phyloP scores from a whole-genome alignment of 2,329 filamentous ascomycete species.

The Raffaelea ambrosiae region DNA sequence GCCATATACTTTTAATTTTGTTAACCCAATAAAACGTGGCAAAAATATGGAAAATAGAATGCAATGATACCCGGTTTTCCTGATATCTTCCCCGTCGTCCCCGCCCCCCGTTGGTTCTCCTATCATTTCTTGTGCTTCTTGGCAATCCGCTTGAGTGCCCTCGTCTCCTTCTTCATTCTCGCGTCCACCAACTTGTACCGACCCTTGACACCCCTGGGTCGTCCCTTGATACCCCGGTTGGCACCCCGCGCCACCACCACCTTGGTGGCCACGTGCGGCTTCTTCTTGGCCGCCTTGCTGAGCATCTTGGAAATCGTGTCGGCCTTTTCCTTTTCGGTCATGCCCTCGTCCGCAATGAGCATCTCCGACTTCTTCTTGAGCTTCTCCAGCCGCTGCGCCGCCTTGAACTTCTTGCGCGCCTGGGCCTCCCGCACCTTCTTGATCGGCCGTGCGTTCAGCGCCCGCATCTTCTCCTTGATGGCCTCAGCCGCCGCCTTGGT shows the following conservation, averaged over 20 bases:
- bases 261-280: conserved; percentile 73
- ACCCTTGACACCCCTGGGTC: conserved; percentile 87
- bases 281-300: conserved; percentile 75
- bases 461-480: conserved; percentile 89
- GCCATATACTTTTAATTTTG: too few species aligned
- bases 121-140: conserved; percentile 51
- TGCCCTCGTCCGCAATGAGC: conserved; percentile 77
- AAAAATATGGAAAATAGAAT: too few species aligned
- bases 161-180: conserved; percentile 91
- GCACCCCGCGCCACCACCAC: conserved; percentile 80
- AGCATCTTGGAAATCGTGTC: conserved; percentile 74
- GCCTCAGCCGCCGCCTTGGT: conserved; percentile 81
- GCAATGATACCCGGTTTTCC: too few species aligned
- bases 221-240: conserved; percentile 76
- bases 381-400: conserved; percentile 84
- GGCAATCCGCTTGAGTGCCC: conserved; percentile 68
- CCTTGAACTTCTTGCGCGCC: conserved; percentile 94
- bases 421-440: conserved; percentile 98
- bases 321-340: conserved; percentile 96
- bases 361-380: conserved; percentile 94
- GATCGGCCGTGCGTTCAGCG: conserved; percentile 91
- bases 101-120: too few species aligned
- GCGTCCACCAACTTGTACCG: conserved; percentile 96
- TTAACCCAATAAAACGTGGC: too few species aligned
- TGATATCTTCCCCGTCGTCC: too few species aligned